Evolutionary conservation across 2,329 filamentous ascomycete genomes (phyloP), one percentile per base, ranked within the genome.

Genomic region (Claviceps africana): DNA sequence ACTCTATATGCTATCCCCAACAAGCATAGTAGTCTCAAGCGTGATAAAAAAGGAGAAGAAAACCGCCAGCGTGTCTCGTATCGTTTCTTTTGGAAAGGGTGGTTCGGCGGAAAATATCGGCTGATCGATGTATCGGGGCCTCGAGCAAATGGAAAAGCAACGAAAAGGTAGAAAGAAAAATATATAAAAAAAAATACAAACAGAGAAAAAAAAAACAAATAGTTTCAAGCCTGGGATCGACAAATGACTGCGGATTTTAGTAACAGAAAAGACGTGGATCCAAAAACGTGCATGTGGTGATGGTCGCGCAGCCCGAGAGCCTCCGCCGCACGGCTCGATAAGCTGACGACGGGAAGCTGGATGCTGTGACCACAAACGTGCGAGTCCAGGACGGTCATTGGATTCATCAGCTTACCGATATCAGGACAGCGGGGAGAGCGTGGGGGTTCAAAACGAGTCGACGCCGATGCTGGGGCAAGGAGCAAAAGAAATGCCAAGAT

Each of bases 1-100:
- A 15, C 33, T 13, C 33, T 37, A 37, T 5, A 30, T 22, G 28
- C 46, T 51, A n/a, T n/a, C 10, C 10, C 33, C 53, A 53, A 53
- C 48, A 48, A 57, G 51, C 55, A 60, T 58, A 47, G 52, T 56
- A 58, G 50, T 43, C 21, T 11, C 1, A 5, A 7, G 35, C n/a
- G 45, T 39, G 9, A 22, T 17, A 21, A 8, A 44, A 31, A 13
- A n/a, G n/a, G n/a, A n/a, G n/a, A n/a, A n/a, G n/a, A n/a, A n/a
- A n/a, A n/a, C n/a, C n/a, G n/a, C n/a, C n/a, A n/a, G n/a, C 40
- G 35, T 13, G 5, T 45, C 5, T 28, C 28, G 37, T 43, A 5
- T 40, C 33, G 15, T 45, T 4, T 33, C 19, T 17, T 43, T n/a
- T 30, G 10, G 13, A 33, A 33, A 31, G 11, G n/a, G n/a, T 31